Percentiles rank a stretch among this genome's conserved stretches.
Conservation (phyloP, 2,329 filamentous ascomycete genomes). For the Paracoccidioides brasiliensis region DNA sequence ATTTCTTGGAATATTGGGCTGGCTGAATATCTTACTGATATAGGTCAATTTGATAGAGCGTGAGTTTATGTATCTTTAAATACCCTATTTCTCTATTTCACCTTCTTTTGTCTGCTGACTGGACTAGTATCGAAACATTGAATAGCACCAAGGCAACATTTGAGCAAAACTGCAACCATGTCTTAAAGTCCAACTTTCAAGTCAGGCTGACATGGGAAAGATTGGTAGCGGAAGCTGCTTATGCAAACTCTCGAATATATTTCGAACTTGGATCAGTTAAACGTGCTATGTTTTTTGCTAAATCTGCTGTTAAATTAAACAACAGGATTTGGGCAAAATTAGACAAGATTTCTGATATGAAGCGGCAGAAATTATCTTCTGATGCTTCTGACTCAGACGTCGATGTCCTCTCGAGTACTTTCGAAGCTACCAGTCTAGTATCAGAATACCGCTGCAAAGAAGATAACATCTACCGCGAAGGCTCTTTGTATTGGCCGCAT, state of each 20-base stretch:
- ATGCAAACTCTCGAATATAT: slow-evolving; percentile 52
- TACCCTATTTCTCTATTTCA: slow-evolving; percentile 20
- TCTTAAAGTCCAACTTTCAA: slow-evolving; percentile 23
- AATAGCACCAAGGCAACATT: slow-evolving; percentile 19
- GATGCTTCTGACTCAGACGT: slow-evolving; percentile 18
- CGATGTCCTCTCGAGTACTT: slow-evolving; percentile 25
- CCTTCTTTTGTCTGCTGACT: slow-evolving; percentile 23
- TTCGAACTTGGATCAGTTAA: slow-evolving; percentile 41
- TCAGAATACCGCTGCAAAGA: slow-evolving; percentile 18
- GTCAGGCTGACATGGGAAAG: slow-evolving; percentile 37
- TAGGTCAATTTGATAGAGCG: slow-evolving; percentile 53
- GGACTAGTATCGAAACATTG: slow-evolving; percentile 27
- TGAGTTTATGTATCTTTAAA: slow-evolving; percentile 19
- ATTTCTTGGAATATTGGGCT: slow-evolving; percentile 55
- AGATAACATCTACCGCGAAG: slow-evolving; percentile 31
- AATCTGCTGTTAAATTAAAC: slow-evolving; percentile 36
- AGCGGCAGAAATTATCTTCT: slow-evolving; percentile 18
- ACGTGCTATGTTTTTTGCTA: slow-evolving; percentile 36
- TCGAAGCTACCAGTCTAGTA: slow-evolving; percentile 28
- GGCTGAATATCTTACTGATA: slow-evolving; percentile 59
- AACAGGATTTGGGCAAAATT: slow-evolving; percentile 40
- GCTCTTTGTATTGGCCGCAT: slow-evolving; percentile 66
- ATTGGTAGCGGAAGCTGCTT: slow-evolving; percentile 46
- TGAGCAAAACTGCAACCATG: slow-evolving; percentile 20
- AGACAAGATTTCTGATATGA: slow-evolving; percentile 31